These are phyloP conservation scores for Sphenostylis stenocarpa DNA, from an alignment of 306 rosid species.

Conservation along the genomic window DNA sequence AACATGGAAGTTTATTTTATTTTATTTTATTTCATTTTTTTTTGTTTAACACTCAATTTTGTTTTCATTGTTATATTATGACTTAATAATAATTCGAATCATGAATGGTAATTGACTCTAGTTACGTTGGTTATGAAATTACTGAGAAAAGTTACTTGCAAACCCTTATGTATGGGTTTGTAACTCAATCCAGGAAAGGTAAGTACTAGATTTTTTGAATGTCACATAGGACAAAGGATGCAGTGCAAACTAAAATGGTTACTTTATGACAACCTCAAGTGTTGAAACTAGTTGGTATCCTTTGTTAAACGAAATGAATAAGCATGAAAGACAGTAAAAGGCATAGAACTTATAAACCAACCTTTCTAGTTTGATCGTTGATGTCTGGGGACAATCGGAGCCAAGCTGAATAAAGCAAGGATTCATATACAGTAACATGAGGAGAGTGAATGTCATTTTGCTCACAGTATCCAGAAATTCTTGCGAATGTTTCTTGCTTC, in stretches of 20 bases:
- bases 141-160: neutral
- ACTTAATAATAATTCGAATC: neutral
- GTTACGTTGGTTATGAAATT: neutral
- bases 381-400: conserved; percentile 53
- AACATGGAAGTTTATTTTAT: neutral
- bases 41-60: neutral
- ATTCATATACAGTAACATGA: conserved; percentile 58
- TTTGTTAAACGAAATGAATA: too few relatives aligned
- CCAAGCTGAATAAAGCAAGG: conserved; percentile 66
- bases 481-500: conserved; percentile 85
- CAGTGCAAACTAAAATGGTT: too few relatives aligned
- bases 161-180: too few relatives aligned
- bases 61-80: neutral
- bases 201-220: too few relatives aligned
- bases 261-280: too few relatives aligned
- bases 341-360: conserved; percentile 26
- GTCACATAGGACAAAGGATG: too few relatives aligned
- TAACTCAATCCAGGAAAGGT: too few relatives aligned
- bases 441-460: conserved; percentile 86
- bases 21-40: too few relatives aligned
- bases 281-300: too few relatives aligned
- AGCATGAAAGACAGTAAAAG: neutral
- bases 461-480: conserved; percentile 91
- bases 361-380: conserved; percentile 50
- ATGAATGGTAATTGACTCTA: neutral